phyloP scores from a whole-genome alignment of 225 moss, liverwort and hornwort species.

The Takakia lepidozioides region DNA sequence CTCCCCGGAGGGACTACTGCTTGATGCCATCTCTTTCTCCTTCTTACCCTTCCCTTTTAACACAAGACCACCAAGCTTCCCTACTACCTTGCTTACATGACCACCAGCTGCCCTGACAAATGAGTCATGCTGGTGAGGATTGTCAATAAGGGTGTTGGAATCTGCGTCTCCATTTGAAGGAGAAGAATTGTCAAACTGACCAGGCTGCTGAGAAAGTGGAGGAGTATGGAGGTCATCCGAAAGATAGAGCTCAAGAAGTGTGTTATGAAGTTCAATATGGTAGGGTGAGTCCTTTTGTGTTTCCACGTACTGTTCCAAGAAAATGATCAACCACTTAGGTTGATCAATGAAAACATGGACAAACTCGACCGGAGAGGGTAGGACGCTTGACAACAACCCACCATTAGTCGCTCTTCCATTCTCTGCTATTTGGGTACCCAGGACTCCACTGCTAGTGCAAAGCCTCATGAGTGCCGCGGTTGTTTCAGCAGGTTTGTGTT shows the following conservation, averaged over 20 bases:
- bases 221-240: conserved; percentile 83
- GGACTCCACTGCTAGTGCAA: conserved; percentile 48
- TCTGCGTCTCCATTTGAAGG: conserved; percentile 31
- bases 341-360: conserved; percentile 89
- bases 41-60: conserved; percentile 36
- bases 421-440: conserved; percentile 15
- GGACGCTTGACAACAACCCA: conserved; percentile 32
- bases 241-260: conserved; percentile 91
- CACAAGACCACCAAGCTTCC: conserved; percentile 56
- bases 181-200: conserved; percentile 34
- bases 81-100: conserved; percentile 53
- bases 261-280: conserved; percentile 82
- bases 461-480: conserved; percentile 83
- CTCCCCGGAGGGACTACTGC: conserved; percentile 23
- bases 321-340: conserved; percentile 94
- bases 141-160: conserved; percentile 16
- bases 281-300: conserved; percentile 69
- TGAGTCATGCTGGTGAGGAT: conserved; percentile 27
- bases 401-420: conserved; percentile 32
- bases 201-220: conserved; percentile 31
- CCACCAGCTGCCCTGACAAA: conserved; percentile 26
- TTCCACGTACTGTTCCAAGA: conserved; percentile 82
- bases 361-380: conserved; percentile 87
- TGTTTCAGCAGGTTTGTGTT: conserved; percentile 87
- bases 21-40: conserved; percentile 12